A percentile compares a stretch with the other conserved stretches of the same genome.
These are phyloP conservation scores for Populus simonii DNA, from an alignment of 345 rosid genomes.

Conservation along the genomic window DNA sequence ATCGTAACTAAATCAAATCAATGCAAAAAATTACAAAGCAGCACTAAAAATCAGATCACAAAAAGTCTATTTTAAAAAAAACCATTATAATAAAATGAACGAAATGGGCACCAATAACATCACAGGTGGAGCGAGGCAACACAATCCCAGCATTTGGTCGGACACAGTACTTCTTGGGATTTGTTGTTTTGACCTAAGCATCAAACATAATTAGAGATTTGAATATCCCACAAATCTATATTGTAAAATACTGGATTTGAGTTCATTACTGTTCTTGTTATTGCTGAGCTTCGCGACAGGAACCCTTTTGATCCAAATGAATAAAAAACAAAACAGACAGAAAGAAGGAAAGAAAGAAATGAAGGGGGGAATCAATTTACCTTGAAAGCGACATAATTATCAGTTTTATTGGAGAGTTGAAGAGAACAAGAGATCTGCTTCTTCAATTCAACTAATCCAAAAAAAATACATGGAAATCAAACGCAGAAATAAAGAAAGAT, in stretches of 20 bases:
- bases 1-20: conserved; percentile 56
- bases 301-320: neutral
- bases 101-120: conserved; percentile 46
- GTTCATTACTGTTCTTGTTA: neutral
- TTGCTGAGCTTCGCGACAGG: neutral
- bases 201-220: conserved; percentile 4
- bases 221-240: conserved; percentile 3
- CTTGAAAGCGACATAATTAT: conserved; percentile 73
- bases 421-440: conserved; percentile 88
- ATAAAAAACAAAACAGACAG: neutral
- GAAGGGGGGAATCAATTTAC: conserved; percentile 24
- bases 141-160: conserved; percentile 77
- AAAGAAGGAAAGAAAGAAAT: neutral
- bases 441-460: conserved; percentile 65
- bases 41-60: neutral
- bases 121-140: conserved; percentile 64
- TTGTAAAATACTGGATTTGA: conserved; percentile 6
- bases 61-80: conserved; percentile 2
- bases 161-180: conserved; percentile 80
- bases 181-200: conserved; percentile 76
- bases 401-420: conserved; percentile 63
- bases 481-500: neutral
- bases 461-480: conserved; percentile 4
- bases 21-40: neutral
- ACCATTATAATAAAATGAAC: neutral